phyloP scores from a whole-genome alignment of 805 yeast genomes.

The Ascoidea rubescens region DNA sequence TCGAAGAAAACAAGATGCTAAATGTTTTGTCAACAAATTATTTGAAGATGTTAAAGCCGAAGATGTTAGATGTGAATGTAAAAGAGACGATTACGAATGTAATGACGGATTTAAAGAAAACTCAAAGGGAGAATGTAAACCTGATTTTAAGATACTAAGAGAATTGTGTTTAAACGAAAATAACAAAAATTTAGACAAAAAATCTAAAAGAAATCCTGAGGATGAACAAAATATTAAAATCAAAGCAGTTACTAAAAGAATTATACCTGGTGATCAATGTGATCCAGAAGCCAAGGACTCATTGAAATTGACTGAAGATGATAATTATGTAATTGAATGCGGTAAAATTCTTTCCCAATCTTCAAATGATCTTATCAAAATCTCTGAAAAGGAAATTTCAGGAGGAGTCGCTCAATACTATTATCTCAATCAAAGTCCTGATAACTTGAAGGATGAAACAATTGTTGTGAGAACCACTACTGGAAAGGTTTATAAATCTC shows the following conservation, averaged over 20 bases:
- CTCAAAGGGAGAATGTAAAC: slow-evolving; percentile 33
- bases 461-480: slow-evolving; percentile 44
- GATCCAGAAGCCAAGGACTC: slow-evolving; percentile 8
- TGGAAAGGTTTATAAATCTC: slow-evolving; percentile 47
- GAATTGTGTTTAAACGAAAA: slow-evolving; percentile 14
- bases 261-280: slow-evolving; percentile 34
- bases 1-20: slow-evolving; percentile 50
- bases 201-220: slow-evolving; percentile 1
- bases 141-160: slow-evolving; percentile 17
- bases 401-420: slow-evolving; percentile 41
- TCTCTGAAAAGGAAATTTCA: slow-evolving; percentile 29
- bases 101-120: slow-evolving; percentile 30
- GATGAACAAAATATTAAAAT: background rate
- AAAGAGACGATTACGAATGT: slow-evolving; percentile 60
- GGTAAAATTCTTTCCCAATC: slow-evolving; percentile 11
- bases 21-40: slow-evolving; percentile 43
- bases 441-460: slow-evolving; percentile 41
- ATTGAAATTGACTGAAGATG: slow-evolving; percentile 16
- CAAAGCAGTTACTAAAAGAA: slow-evolving; percentile 18
- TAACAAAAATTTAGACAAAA: slow-evolving; percentile 14
- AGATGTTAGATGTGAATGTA: slow-evolving; percentile 52
- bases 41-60: slow-evolving; percentile 30
- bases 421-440: slow-evolving; percentile 42
- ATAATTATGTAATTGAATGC: slow-evolving; percentile 18
- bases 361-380: slow-evolving; percentile 19